phyloP scores from a whole-genome alignment of 2,329 filamentous ascomycete genomes.

The Zalaria obscura region DNA sequence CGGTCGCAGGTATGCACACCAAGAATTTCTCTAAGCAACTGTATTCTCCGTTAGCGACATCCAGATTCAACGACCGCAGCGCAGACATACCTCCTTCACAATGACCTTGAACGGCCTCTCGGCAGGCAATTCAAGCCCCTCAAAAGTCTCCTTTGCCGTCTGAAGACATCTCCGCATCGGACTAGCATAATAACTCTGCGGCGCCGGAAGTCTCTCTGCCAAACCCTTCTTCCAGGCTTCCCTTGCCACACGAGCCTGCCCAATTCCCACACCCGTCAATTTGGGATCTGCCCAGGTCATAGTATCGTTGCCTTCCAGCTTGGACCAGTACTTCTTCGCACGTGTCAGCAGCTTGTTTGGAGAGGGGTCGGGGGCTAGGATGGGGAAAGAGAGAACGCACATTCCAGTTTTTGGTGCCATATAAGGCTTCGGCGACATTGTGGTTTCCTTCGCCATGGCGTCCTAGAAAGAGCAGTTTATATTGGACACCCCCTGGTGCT shows the following conservation, averaged over 20 bases:
- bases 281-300: conserved; percentile 45
- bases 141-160: conserved; percentile 48
- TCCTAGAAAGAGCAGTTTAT: conserved; percentile 9
- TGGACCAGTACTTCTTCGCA: conserved; percentile 38
- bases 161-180: conserved; percentile 46
- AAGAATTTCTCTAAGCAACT: conserved; percentile 47
- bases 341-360: not conserved
- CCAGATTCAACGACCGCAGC: conserved; percentile 22
- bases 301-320: conserved; percentile 45
- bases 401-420: conserved; percentile 10
- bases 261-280: conserved; percentile 39
- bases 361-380: not conserved
- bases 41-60: not conserved
- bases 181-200: conserved; percentile 48
- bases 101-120: conserved; percentile 39
- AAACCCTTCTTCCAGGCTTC: conserved; percentile 43
- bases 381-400: conserved; percentile 1
- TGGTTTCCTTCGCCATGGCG: conserved; percentile 11
- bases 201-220: conserved; percentile 39
- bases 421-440: conserved; percentile 9
- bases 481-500: conserved; percentile 32
- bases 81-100: conserved; percentile 49
- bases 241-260: conserved; percentile 42
- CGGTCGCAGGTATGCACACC: conserved; percentile 56
- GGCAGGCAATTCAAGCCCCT: conserved; percentile 36